Percentiles rank a stretch among this genome's conserved stretches.
These are phyloP conservation scores for Rhododendron henanense DNA, from an alignment of 148 eudicot species.

Conservation along the genomic window DNA sequence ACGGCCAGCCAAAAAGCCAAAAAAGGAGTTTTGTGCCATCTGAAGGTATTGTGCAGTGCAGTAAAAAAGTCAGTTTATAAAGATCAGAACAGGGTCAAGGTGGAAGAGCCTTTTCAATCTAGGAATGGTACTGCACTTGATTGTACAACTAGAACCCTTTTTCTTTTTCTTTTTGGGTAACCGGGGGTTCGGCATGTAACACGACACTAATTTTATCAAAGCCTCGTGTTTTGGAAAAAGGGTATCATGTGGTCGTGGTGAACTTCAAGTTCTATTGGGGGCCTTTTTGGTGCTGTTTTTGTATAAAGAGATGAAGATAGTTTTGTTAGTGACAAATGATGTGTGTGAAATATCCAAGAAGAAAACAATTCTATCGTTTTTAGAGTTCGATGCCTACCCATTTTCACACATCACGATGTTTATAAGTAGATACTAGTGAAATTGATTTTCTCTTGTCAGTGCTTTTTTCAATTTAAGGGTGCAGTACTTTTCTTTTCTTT, in stretches of 20 bases:
- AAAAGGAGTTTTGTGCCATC: background rate
- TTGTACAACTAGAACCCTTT: background rate
- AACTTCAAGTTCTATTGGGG: too few species aligned
- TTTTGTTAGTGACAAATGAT: background rate
- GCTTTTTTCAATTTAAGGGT: too few species aligned
- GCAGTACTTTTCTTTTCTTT: too few species aligned
- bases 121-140: background rate
- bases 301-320: background rate
- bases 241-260: background rate
- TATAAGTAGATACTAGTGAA: too few species aligned
- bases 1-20: background rate
- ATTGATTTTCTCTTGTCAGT: too few species aligned
- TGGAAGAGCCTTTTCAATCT: slow-evolving; percentile 17
- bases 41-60: background rate
- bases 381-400: background rate
- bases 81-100: background rate
- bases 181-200: background rate
- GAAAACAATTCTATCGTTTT: background rate
- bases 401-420: too few species aligned
- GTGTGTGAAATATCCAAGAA: background rate
- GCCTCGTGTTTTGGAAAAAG: background rate
- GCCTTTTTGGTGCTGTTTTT: too few species aligned
- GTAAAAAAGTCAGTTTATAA: slow-evolving; percentile 10
- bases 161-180: background rate
- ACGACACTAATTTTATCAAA: background rate